These are phyloP conservation scores for Plantago elongata DNA, from an alignment of 257 asterid genomes.

Conservation along the genomic window DNA sequence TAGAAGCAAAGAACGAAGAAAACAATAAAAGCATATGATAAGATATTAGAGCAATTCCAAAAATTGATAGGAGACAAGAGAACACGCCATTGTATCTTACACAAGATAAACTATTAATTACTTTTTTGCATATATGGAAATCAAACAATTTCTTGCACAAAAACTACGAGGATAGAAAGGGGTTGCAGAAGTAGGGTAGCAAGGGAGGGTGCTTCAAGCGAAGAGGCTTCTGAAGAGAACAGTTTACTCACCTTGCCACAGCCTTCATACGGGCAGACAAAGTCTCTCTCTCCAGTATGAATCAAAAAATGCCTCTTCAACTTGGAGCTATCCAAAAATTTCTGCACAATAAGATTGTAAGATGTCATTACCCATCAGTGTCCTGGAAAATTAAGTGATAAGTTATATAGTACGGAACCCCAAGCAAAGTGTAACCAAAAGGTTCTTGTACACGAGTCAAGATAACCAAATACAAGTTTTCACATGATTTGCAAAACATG, in stretches of 20 bases:
- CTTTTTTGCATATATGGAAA: not conserved
- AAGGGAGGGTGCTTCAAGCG: no score
- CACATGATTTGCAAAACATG: no score
- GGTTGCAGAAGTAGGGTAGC: no score
- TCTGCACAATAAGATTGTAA: conserved; percentile 47
- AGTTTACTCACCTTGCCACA: conserved; percentile 88
- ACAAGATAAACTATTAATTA: not conserved
- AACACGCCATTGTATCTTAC: not conserved
- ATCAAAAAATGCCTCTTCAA: conserved; percentile 90
- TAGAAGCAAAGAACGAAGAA: not conserved
- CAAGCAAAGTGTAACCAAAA: no score
- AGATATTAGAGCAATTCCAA: conserved; percentile 4
- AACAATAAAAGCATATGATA: not conserved
- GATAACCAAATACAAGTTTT: no score
- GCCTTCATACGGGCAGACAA: conserved; percentile 96
- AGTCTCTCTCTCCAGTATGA: conserved; percentile 97
- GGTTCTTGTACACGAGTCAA: no score
- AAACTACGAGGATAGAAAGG: no score
- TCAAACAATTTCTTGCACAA: no score
- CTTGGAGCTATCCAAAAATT: conserved; percentile 98
- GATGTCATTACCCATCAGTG: conserved; percentile 6
- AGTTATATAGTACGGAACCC: no score
- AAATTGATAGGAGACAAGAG: not conserved
- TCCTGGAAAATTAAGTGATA: not conserved
- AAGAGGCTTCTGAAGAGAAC: conserved; percentile 12